Base-by-base conservation (phyloP, 768 basidiomycete genomes). In the Tulasnella sp. region DNA sequence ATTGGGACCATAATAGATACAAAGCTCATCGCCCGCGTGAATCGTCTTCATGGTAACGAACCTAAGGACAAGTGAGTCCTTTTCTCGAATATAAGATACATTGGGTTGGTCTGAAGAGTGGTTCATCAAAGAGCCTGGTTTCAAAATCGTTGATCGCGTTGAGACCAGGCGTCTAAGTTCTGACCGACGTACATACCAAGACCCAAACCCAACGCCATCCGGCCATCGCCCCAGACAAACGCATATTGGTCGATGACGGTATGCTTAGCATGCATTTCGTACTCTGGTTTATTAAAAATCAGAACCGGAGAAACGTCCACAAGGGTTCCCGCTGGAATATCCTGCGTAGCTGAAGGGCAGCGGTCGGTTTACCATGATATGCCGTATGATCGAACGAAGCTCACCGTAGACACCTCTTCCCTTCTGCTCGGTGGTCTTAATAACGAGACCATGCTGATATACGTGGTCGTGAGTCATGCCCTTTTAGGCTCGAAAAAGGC, bases 241-340 rank as follows among this genome's bases (percentile, higher is more conserved):
- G 84, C 78, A 64, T 88, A 87, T 41, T 82, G 78, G 63, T 89
- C 81, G 8, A 89, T 70, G 0, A 82, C 67, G 0, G 84, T 89
- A 61, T 82, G 64, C 62, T 67, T 70, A 63, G 81, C 79, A 68
- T 86, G 76, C 4, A 67, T 65, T 42, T 77, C 73, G 63, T 90
- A 92, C 69, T 92, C 88, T 23, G 78, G 73, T 56, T 75, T 74
- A 4, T 72, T 67, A 64, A 93, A 79, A 9, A 94, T 71, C n/a
- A 94, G 70, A 17, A 89, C 86, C 2, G 93, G 92, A 61, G 84
- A 85, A 62, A 82, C 77, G 68, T 96, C 93, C 59, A 97, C 66
- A n/a, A 84, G 62, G 0, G 83, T 83, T 11, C 77, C 73, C 9
- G 75, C 69, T 17, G 81, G 73, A 59, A 91, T 81, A 31, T 63